These are phyloP conservation scores for Trematosphaeria pertusa DNA, from an alignment of 2,329 filamentous ascomycete genomes.

Conservation along the genomic window DNA sequence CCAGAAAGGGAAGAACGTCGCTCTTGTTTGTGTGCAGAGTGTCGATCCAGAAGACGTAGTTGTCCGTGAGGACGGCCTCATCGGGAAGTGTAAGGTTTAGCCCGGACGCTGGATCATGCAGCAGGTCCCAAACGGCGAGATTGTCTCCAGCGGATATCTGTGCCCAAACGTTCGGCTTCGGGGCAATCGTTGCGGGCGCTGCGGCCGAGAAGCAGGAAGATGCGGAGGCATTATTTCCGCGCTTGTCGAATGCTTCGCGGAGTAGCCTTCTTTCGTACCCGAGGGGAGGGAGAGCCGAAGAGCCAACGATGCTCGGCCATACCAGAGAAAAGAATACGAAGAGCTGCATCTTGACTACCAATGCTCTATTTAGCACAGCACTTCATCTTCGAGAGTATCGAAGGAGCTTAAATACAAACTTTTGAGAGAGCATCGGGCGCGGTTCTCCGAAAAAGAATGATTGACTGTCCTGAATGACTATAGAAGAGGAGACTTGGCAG, in stretches of 20 bases:
- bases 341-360: conserved; percentile 9
- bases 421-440: no score
- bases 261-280: conserved; percentile 31
- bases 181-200: conserved; percentile 34
- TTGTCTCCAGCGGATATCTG: conserved; percentile 53
- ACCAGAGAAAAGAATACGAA: conserved; percentile 1
- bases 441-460: neutral
- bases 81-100: conserved; percentile 55
- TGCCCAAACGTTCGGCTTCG: conserved; percentile 53
- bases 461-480: neutral
- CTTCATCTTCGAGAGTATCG: conserved; percentile 5
- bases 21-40: conserved; percentile 59
- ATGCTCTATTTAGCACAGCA: conserved; percentile 2
- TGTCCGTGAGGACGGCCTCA: conserved; percentile 52
- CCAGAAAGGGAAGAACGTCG: conserved; percentile 54
- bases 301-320: conserved; percentile 1
- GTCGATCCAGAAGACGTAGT: conserved; percentile 57
- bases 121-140: conserved; percentile 52
- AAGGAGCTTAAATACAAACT: no score
- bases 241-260: conserved; percentile 25
- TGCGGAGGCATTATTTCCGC: conserved; percentile 17
- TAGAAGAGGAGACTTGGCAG: neutral
- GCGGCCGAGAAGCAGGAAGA: conserved; percentile 19
- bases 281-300: conserved; percentile 24
- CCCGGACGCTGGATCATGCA: conserved; percentile 50